Evolutionary conservation across 2,329 filamentous ascomycete species (phyloP).

Genomic region (Nigrograna mackinnonii): DNA sequence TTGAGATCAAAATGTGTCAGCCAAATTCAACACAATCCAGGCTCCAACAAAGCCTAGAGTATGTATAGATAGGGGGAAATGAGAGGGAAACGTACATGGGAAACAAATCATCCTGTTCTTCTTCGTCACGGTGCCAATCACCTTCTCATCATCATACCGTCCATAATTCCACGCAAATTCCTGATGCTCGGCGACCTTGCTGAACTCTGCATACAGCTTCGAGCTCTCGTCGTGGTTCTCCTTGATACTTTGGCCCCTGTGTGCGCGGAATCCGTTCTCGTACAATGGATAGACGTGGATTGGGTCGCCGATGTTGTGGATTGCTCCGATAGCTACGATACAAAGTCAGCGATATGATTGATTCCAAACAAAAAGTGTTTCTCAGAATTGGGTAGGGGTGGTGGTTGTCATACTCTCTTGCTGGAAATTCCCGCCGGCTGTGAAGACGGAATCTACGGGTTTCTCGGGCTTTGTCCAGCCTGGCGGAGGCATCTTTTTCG

Average conservation of each 20-base stretch:
- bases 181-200: conserved; percentile 58
- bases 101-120: conserved; percentile 70
- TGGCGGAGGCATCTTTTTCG: conserved; percentile 59
- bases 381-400: too few relatives aligned
- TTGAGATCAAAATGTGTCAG: too few relatives aligned
- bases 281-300: conserved; percentile 71
- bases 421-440: too few relatives aligned
- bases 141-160: conserved; percentile 49
- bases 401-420: too few relatives aligned
- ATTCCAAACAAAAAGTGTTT: conserved; percentile 5
- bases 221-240: conserved; percentile 65
- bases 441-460: conserved; percentile 52
- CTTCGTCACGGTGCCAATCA: conserved; percentile 58
- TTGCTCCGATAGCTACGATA: conserved; percentile 55
- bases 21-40: too few relatives aligned
- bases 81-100: conserved; percentile 57
- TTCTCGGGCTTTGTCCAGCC: conserved; percentile 60
- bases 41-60: background rate
- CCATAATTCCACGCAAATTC: conserved; percentile 63
- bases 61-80: background rate
- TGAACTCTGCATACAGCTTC: conserved; percentile 64
- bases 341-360: conserved; percentile 16
- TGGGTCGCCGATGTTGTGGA: conserved; percentile 63
- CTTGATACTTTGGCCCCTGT: conserved; percentile 55
- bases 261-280: conserved; percentile 65